phyloP scores from a whole-genome alignment of 805 yeast genomes.

The Brettanomyces custersianus region DNA sequence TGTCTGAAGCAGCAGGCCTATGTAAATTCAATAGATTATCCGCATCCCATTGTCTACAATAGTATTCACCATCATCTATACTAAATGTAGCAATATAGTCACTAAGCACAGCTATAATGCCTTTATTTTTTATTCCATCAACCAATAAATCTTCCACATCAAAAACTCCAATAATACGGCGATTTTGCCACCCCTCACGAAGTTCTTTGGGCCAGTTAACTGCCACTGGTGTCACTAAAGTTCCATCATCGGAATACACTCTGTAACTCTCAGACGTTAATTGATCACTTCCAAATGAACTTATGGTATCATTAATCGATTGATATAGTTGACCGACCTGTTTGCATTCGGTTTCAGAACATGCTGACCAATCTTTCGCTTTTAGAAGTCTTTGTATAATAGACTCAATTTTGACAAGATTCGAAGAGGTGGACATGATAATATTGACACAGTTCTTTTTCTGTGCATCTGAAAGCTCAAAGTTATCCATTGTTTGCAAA shows the following conservation, averaged over 20 bases:
- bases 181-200: constrained; percentile 80
- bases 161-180: constrained; percentile 75
- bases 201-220: constrained; percentile 80
- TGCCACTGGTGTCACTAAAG: constrained; percentile 75
- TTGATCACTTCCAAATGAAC: constrained; percentile 66
- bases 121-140: constrained; percentile 27
- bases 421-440: constrained; percentile 54
- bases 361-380: constrained; percentile 35
- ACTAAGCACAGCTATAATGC: constrained; percentile 68
- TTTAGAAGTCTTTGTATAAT: constrained; percentile 54
- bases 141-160: constrained; percentile 27
- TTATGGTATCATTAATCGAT: constrained; percentile 56
- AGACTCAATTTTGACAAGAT: constrained; percentile 61
- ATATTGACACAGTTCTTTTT: no score
- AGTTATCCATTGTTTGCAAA: constrained; percentile 25
- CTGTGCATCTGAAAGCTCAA: constrained; percentile 45
- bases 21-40: constrained; percentile 16
- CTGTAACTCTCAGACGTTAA: constrained; percentile 47
- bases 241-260: constrained; percentile 87
- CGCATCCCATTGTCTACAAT: constrained; percentile 14
- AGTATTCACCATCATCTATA: constrained; percentile 37
- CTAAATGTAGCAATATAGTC: constrained; percentile 65
- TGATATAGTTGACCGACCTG: constrained; percentile 35
- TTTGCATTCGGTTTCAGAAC: constrained; percentile 9
- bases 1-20: constrained; percentile 61